phyloP scores from a whole-genome alignment of 192 early-diverging fungal species.

The Fimicolochytrium jonesii region DNA sequence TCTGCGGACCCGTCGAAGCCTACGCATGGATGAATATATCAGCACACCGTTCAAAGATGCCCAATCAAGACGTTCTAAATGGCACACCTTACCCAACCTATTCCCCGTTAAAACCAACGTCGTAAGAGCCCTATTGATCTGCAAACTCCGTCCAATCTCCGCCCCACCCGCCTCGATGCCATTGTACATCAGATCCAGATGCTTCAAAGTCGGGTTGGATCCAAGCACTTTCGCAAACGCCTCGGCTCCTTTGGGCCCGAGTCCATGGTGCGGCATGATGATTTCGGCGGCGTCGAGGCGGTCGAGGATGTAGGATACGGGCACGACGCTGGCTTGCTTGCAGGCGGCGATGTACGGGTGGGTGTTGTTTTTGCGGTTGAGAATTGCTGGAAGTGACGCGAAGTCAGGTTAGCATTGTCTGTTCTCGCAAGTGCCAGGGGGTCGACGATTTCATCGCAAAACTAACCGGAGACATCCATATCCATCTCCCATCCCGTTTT shows the following conservation, averaged over 20 bases:
- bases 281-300: constrained; percentile 30
- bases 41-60: too few species aligned
- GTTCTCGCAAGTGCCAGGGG: neutral
- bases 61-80: too few species aligned
- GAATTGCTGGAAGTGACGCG: constrained; percentile 15
- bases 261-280: constrained; percentile 42
- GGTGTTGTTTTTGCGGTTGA: constrained; percentile 24
- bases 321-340: constrained; percentile 42
- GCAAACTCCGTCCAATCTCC: constrained; percentile 31
- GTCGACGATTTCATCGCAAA: neutral
- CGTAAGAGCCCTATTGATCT: constrained; percentile 34
- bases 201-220: constrained; percentile 28
- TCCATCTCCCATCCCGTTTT: constrained; percentile 21
- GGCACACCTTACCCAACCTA: constrained; percentile 28
- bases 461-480: constrained; percentile 28
- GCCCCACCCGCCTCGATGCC: constrained; percentile 45
- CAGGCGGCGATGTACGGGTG: constrained; percentile 43
- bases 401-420: neutral
- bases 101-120: constrained; percentile 43
- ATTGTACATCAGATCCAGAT: constrained; percentile 45
- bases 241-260: constrained; percentile 45
- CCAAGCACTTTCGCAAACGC: constrained; percentile 46
- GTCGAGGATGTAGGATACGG: constrained; percentile 35
- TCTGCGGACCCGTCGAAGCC: constrained; percentile 27
- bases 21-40: neutral